phyloP scores from a whole-genome alignment of 2,329 filamentous ascomycete genomes.

The Fusarium temperatum region DNA sequence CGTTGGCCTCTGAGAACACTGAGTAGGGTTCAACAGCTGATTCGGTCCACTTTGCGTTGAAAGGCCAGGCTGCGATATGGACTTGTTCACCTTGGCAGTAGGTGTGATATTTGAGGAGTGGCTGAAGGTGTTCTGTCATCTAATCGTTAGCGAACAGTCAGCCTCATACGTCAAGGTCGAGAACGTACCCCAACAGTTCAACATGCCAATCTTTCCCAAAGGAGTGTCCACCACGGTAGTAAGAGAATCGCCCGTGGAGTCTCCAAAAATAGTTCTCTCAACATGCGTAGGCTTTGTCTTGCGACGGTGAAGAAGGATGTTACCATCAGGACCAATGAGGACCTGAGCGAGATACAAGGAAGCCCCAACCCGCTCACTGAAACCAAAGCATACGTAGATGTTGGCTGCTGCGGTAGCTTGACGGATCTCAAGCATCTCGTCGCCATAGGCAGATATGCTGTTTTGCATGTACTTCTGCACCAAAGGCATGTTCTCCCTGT shows the following conservation, averaged over 20 bases:
- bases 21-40: constrained; percentile 34
- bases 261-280: constrained; percentile 59
- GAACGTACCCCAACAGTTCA: constrained; percentile 50
- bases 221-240: constrained; percentile 48
- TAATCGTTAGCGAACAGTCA: fast-evolving
- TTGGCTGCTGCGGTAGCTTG: neutral
- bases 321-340: constrained; percentile 52
- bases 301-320: constrained; percentile 51
- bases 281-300: constrained; percentile 64
- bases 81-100: constrained; percentile 54
- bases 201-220: constrained; percentile 52
- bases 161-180: fast-evolving
- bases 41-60: constrained; percentile 6
- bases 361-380: neutral
- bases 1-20: constrained; percentile 34
- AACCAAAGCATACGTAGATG: neutral
- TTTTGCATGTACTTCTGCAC: neutral
- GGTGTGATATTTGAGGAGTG: constrained; percentile 57
- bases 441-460: neutral
- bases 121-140: constrained; percentile 55
- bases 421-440: neutral
- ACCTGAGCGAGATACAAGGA: constrained; percentile 41
- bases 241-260: constrained; percentile 51
- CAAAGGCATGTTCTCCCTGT: neutral
- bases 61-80: constrained; percentile 59